Conservation (phyloP, 1,284 basidiomycete genomes). For the Puccinia hordei region DNA sequence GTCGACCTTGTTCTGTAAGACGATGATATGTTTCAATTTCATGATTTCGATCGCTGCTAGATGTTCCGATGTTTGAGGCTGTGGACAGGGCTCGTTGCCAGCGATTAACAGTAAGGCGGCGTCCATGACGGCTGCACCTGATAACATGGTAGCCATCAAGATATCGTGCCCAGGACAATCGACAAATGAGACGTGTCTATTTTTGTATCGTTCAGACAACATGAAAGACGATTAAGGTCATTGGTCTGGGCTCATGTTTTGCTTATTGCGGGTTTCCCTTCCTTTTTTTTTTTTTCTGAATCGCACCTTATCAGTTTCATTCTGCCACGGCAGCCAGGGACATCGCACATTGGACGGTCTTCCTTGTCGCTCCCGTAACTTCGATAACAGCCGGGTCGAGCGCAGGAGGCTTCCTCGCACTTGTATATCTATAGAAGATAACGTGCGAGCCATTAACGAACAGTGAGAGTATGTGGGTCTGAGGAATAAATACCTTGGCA, state of each 20-base stretch:
- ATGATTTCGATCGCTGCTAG: constrained; percentile 98
- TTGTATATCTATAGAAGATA: constrained; percentile 79
- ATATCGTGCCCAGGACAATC: constrained; percentile 62
- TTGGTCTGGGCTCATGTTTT: constrained; percentile 25
- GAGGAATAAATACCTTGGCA: constrained; percentile 73
- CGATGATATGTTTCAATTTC: constrained; percentile 97
- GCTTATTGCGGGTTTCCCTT: background rate
- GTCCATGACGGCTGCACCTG: constrained; percentile 99
- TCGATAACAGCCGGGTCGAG: constrained; percentile 87
- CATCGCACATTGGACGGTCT: constrained; percentile 86
- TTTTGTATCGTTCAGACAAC: no score
- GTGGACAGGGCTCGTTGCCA: constrained; percentile 96
- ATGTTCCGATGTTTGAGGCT: constrained; percentile 98
- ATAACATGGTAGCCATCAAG: constrained; percentile 99
- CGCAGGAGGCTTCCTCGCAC: constrained; percentile 89
- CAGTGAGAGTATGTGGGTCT: background rate
- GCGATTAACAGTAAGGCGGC: constrained; percentile 92
- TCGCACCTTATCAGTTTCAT: constrained; percentile 78
- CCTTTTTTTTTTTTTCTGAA: background rate
- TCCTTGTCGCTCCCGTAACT: constrained; percentile 94
- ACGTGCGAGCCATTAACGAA: background rate
- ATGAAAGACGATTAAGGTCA: background rate
- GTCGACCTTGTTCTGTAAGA: constrained; percentile 96
- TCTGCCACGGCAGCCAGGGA: constrained; percentile 81
- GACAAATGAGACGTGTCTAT: constrained; percentile 61